Evolutionary conservation across 1,139 yeast species (phyloP).

Genomic region (Diutina pseudorugosa): DNA sequence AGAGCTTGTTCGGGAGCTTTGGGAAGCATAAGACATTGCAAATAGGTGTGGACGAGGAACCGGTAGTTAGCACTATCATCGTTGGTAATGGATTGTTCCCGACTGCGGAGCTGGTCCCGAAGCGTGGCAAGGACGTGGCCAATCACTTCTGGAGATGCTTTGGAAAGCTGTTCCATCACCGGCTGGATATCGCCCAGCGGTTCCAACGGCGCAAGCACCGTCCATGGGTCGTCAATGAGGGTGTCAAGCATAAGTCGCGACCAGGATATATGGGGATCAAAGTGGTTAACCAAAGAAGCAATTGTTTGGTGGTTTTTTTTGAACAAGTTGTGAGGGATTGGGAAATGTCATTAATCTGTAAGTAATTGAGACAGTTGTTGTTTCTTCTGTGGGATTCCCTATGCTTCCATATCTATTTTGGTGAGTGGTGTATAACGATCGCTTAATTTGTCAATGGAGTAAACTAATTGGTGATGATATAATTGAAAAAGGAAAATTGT

Average conservation of each 20-base stretch:
- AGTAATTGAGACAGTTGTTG: too few species aligned
- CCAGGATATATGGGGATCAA: too few species aligned
- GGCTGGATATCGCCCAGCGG: background rate
- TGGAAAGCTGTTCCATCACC: background rate
- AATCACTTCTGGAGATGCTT: background rate
- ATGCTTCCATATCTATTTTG: too few species aligned
- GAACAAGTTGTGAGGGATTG: too few species aligned
- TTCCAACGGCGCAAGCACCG: background rate
- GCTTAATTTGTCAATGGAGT: too few species aligned
- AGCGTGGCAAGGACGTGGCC: background rate
- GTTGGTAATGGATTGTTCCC: conserved; percentile 9
- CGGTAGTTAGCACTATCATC: conserved; percentile 7
- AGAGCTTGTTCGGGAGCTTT: conserved; percentile 12
- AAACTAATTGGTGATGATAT: too few species aligned
- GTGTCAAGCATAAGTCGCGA: background rate
- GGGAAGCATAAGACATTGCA: conserved; percentile 12
- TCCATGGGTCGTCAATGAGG: background rate
- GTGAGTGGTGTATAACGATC: too few species aligned
- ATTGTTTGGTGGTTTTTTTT: too few species aligned
- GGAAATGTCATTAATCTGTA: too few species aligned
- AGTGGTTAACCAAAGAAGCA: too few species aligned
- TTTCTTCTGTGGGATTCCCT: too few species aligned
- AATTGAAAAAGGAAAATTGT: too few species aligned
- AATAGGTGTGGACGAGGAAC: conserved; percentile 8
- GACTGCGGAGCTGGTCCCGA: background rate